Base-by-base conservation (phyloP, 2,329 filamentous ascomycete species). In the Diatrype stigma region DNA sequence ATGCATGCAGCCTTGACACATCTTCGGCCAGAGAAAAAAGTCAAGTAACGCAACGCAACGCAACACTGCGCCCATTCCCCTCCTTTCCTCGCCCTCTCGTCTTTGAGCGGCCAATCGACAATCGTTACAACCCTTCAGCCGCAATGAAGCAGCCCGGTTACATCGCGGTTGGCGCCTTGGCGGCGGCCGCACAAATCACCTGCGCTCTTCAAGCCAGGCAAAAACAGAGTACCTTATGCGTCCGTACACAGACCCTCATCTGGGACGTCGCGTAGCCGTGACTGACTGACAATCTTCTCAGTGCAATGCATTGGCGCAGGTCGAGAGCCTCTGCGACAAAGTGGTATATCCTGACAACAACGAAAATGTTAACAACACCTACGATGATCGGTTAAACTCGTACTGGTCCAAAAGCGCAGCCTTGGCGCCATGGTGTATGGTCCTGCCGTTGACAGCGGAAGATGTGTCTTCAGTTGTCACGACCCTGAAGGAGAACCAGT, bases 381-480 rank as follows among this genome's bases (percentile, higher is more conserved):
- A 44, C 40, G 22, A 26, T 22, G 40, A 44, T 26, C 22, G 40
- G 3, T n/a, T 70, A 47, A 56, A 60, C 22, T 63, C 66, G 1
- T 72, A 71, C 60, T 72, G 67, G 65, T 71, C 69, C 5, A 52
- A 57, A 34, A 68, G 66, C 32, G 70, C 70, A 2, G 67, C 67
- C 7, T 53, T 71, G 23, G 48, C 59, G 3, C 64, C 69, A 6
- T 68, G 66, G 61, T 72, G 70, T 42, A 66, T 71, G 56, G 66
- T 63, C 7, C 54, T 69, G 46, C 70, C 69, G 2, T 51, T 57
- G 26, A 62, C 63, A 1, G 55, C 67, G 6, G 52, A 66, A 6
- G 70, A 75, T 51, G 70, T 73, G 6, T 67, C 71, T 4, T 54
- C 56, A 7, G 62, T 65, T 2, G 60, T 74, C 19, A 68, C 65